phyloP scores from a whole-genome alignment of 768 basidiomycete species.

The Pseudohyphozyma bogoriensis region DNA sequence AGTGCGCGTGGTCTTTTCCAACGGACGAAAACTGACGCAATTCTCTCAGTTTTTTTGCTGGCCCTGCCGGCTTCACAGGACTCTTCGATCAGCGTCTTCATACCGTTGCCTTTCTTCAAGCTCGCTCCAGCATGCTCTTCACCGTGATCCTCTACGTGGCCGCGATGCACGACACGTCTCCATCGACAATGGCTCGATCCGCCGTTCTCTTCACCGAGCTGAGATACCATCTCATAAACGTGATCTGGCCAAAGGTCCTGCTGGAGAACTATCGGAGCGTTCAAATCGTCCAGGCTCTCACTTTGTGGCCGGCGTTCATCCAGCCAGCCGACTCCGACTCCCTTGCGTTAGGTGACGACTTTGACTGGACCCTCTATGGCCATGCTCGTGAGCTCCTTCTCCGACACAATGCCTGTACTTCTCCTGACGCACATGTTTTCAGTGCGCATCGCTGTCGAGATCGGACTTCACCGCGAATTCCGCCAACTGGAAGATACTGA shows the following conservation, averaged over 20 bases:
- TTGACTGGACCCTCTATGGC: not conserved
- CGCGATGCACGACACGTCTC: not conserved
- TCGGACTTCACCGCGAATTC: not conserved
- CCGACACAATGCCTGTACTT: not conserved
- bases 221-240: not conserved
- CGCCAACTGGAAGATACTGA: not conserved
- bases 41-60: no score
- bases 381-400: not conserved
- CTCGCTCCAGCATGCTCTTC: not conserved
- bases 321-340: no score
- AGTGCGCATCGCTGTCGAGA: not conserved
- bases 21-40: no score
- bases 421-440: not conserved
- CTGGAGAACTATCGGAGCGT: not conserved
- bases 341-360: not conserved
- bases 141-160: not conserved
- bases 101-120: not conserved
- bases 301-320: no score
- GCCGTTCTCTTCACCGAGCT: not conserved
- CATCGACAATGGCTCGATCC: not conserved
- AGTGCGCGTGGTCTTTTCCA: no score
- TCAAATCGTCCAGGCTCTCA: not conserved
- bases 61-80: no score
- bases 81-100: no score
- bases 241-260: not conserved